Conservation (phyloP, 805 yeast genomes). For the Candida sanyiensis region DNA sequence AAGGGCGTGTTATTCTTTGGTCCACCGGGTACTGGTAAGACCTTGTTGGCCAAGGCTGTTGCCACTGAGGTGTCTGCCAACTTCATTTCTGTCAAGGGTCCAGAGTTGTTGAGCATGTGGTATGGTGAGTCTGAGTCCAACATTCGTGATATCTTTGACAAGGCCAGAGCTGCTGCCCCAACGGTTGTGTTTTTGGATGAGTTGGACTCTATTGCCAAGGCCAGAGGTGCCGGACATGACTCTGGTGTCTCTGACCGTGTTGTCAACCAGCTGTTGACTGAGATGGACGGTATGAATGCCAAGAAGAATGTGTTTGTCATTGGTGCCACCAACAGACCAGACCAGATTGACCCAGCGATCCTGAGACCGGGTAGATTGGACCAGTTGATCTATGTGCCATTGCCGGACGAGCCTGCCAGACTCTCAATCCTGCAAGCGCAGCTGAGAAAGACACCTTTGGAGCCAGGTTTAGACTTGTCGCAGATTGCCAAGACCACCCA, state of each 20-base stretch:
- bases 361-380: slow-evolving; percentile 98
- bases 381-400: slow-evolving; percentile 96
- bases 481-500: slow-evolving; percentile 92
- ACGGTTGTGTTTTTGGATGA: slow-evolving; percentile 98
- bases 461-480: slow-evolving; percentile 86
- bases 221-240: slow-evolving; percentile 96
- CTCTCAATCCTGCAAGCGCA: slow-evolving; percentile 91
- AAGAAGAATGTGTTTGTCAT: slow-evolving; percentile 97
- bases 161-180: slow-evolving; percentile 99
- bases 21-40: slow-evolving; percentile 99
- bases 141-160: slow-evolving; percentile 95
- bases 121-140: slow-evolving; percentile 98
- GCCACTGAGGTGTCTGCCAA: slow-evolving; percentile 99
- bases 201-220: slow-evolving; percentile 94
- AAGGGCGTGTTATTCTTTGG: slow-evolving; percentile 98
- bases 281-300: slow-evolving; percentile 99
- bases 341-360: slow-evolving; percentile 97
- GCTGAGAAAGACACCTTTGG: slow-evolving; percentile 96
- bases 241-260: slow-evolving; percentile 97
- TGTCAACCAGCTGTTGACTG: slow-evolving; percentile 90
- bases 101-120: slow-evolving; percentile 97
- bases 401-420: slow-evolving; percentile 95
- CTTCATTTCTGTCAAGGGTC: slow-evolving; percentile 95
- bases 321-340: slow-evolving; percentile 99
- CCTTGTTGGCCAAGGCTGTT: slow-evolving; percentile 95